phyloP scores from a whole-genome alignment of 2,329 filamentous ascomycete genomes.

The Beauveria scarabaeidicola region DNA sequence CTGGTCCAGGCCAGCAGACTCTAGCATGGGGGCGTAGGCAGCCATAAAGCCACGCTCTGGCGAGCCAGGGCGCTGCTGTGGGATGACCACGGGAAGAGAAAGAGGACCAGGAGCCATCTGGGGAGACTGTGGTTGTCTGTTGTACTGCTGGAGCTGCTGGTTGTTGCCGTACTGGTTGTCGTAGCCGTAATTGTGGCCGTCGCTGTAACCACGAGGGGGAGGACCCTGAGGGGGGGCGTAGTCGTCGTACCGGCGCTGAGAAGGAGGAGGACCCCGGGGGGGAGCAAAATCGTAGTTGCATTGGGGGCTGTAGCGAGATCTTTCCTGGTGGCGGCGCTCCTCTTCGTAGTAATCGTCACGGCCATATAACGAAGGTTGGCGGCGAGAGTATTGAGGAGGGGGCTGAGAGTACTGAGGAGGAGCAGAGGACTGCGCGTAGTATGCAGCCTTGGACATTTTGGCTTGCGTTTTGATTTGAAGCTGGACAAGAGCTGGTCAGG shows the following conservation, averaged over 20 bases:
- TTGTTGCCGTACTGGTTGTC: not conserved
- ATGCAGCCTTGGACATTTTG: conserved; percentile 10
- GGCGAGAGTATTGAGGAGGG: conserved; percentile 8
- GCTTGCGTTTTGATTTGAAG: not conserved
- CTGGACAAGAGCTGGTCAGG: not conserved
- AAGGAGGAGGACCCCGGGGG: conserved; percentile 7
- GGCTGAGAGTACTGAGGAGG: conserved; percentile 9
- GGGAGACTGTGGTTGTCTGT: conserved; percentile 3
- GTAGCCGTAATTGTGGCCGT: conserved; percentile 5
- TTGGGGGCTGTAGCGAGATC: not conserved
- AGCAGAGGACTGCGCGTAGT: conserved; percentile 5
- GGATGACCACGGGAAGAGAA: conserved; percentile 11
- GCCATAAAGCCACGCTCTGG: conserved; percentile 13
- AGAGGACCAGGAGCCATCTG: conserved; percentile 10
- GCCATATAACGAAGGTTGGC: not conserved
- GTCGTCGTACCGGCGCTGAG: conserved; percentile 7
- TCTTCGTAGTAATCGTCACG: conserved; percentile 9
- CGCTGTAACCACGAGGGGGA: not conserved
- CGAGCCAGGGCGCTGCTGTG: conserved; percentile 12
- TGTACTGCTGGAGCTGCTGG: conserved; percentile 10
- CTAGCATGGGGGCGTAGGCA: conserved; percentile 11
- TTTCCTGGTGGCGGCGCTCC: conserved; percentile 7
- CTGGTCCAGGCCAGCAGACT: conserved; percentile 10
- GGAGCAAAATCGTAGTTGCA: conserved; percentile 10
- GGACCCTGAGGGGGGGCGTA: conserved; percentile 6